Base-by-base conservation (phyloP, 306 rosid species). In the Vicia villosa region DNA sequence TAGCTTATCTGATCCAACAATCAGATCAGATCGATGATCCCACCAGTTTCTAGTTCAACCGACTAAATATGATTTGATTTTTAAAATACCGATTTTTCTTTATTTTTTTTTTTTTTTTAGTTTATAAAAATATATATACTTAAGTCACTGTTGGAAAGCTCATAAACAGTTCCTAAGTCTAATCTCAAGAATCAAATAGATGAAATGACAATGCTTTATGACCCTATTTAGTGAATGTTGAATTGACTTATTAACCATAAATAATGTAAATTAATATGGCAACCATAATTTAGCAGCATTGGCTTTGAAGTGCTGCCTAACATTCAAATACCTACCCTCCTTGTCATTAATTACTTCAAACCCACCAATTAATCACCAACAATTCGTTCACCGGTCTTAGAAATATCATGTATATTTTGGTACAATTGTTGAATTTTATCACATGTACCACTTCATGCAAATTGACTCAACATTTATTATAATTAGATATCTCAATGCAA, bases 191-290 rank as follows among this genome's bases (percentile, higher is more conserved):
- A 22, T 54, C 16, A 5, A 54, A 11, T 54, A 34, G 60, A 22
- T 54, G 60, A 54, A 54, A 54, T 54, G 59, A 21, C 59, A 21
- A 52, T 21, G 59, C 59, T 52, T 21, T 52, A 52, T 52, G 60
- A 22, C 34, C 60, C 60, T 54, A 54, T 54, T 3, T 54, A 10
- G n/a, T 21, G 34, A 21, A 30, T 54, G 13, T 54, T 54, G 60
- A 54, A 54, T 54, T 54, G 60, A 54, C 60, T 54, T 21, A 54
- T 5, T 54, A 54, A 15, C 60, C 60, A 54, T 54, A 11, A 21
- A 54, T 21, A 54, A 19, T 54, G 60, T n/a, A 54, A 54, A 22
- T 54, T 54, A 54, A 21, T n/a, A 54, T 54, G 32, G 12, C 55
- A 49, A 19, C 51, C 19, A 45, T n/a, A 49, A 49, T 8, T 16